These are phyloP conservation scores for Suillus weaverae DNA, from an alignment of 768 basidiomycete species.

Conservation along the genomic window DNA sequence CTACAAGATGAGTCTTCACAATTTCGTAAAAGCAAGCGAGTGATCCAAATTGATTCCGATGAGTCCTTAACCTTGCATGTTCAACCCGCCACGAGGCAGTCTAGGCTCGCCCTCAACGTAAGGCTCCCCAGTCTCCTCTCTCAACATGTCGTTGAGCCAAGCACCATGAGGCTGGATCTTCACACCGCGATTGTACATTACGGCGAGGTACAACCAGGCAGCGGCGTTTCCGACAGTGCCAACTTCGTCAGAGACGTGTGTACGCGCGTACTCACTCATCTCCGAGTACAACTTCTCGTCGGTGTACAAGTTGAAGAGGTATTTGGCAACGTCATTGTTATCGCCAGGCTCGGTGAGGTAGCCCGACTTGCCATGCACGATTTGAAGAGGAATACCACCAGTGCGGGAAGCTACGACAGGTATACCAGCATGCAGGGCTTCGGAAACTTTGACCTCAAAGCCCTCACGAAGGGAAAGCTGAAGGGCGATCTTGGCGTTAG, in stretches of 20 bases:
- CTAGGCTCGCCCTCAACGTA: constrained; percentile 69
- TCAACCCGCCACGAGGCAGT: constrained; percentile 61
- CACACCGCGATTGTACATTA: constrained; percentile 75
- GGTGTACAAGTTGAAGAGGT: constrained; percentile 77
- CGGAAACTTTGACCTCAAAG: constrained; percentile 96
- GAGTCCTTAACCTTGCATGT: constrained; percentile 54
- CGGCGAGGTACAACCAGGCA: constrained; percentile 68
- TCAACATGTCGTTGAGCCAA: constrained; percentile 82
- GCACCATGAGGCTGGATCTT: constrained; percentile 80
- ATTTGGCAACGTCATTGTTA: constrained; percentile 69
- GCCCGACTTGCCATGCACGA: constrained; percentile 85
- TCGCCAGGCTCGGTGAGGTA: constrained; percentile 80
- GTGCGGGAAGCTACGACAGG: constrained; percentile 83
- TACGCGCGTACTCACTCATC: constrained; percentile 67
- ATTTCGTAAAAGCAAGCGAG: neutral
- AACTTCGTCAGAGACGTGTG: constrained; percentile 83
- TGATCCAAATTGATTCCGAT: neutral
- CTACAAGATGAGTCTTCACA: neutral
- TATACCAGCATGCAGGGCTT: constrained; percentile 88
- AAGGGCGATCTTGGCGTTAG: constrained; percentile 84
- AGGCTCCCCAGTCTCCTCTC: constrained; percentile 71
- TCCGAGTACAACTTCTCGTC: constrained; percentile 64
- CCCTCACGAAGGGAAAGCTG: constrained; percentile 94
- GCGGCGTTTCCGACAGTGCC: constrained; percentile 79
- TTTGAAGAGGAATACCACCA: constrained; percentile 93